A percentile compares a stretch with the other conserved stretches of the same genome.
Conservation (phyloP, 2,329 filamentous ascomycete genomes). For the Achaetomium macrosporum region DNA sequence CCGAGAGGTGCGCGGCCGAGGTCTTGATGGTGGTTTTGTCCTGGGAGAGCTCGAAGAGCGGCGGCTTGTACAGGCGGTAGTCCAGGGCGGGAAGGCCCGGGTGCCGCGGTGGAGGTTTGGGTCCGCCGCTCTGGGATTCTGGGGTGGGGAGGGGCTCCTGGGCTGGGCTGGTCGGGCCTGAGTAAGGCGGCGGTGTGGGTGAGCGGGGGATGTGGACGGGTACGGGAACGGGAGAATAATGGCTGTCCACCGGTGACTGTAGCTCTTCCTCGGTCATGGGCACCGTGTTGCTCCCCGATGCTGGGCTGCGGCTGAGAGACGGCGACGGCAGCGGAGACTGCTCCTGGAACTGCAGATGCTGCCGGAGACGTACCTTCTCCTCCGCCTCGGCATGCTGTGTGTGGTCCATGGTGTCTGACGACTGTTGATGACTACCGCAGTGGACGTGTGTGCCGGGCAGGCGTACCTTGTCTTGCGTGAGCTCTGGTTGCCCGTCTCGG, state of each 20-base stretch:
- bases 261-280: constrained; percentile 20
- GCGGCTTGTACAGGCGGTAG: constrained; percentile 48
- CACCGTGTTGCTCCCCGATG: constrained; percentile 17
- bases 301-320: constrained; percentile 1
- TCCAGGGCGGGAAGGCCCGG: constrained; percentile 44
- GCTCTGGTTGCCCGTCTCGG: no score
- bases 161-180: constrained; percentile 27
- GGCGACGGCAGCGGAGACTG: neutral
- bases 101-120: constrained; percentile 33
- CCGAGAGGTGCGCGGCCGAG: constrained; percentile 43
- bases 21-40: constrained; percentile 45
- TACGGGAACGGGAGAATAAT: neutral
- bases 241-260: neutral
- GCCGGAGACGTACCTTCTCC: constrained; percentile 10
- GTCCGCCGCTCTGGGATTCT: neutral
- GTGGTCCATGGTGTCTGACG: neutral
- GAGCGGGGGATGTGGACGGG: neutral
- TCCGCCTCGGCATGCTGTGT: neutral
- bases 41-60: constrained; percentile 45
- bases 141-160: constrained; percentile 10
- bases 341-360: neutral
- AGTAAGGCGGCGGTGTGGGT: constrained; percentile 32
- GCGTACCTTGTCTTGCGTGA: neutral
- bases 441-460: neutral
- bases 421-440: neutral